phyloP scores from a whole-genome alignment of 345 rosid species.

The Mercurialis annua region DNA sequence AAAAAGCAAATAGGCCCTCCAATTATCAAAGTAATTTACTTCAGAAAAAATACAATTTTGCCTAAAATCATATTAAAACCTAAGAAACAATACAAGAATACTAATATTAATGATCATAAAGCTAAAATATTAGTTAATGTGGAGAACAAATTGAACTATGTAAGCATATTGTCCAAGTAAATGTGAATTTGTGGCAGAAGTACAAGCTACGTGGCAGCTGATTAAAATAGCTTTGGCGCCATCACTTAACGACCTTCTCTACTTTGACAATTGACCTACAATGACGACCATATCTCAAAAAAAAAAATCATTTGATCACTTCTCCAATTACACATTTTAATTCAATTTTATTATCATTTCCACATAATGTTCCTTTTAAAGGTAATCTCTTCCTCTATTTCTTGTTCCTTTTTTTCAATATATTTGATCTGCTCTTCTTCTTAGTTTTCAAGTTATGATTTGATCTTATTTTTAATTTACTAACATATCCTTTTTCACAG shows the following conservation, averaged over 20 bases:
- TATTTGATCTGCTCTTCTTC: not conserved
- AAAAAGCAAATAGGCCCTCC: too few species aligned
- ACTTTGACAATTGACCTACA: too few species aligned
- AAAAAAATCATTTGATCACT: not conserved
- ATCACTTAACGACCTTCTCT: too few species aligned
- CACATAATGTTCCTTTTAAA: conserved; percentile 78
- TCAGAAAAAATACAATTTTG: too few species aligned
- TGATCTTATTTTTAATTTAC: too few species aligned
- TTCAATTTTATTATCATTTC: conserved; percentile 17
- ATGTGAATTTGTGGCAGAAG: not conserved
- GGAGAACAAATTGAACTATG: too few species aligned
- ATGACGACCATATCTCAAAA: not conserved
- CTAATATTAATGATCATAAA: too few species aligned
- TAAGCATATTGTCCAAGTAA: too few species aligned
- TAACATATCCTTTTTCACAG: conserved; percentile 36
- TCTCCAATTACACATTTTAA: conserved; percentile 9
- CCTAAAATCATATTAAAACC: too few species aligned
- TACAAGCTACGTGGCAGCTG: not conserved
- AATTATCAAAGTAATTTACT: too few species aligned
- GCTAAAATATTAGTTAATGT: too few species aligned
- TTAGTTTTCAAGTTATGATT: not conserved
- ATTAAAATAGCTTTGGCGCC: not conserved
- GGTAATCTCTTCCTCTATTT: conserved; percentile 21
- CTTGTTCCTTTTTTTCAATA: not conserved
- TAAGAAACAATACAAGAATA: too few species aligned